Percentiles rank a stretch among this genome's conserved stretches.
These are phyloP conservation scores for Verticillium zaregamsianum DNA, from an alignment of 2,329 filamentous ascomycete species.

Conservation along the genomic window DNA sequence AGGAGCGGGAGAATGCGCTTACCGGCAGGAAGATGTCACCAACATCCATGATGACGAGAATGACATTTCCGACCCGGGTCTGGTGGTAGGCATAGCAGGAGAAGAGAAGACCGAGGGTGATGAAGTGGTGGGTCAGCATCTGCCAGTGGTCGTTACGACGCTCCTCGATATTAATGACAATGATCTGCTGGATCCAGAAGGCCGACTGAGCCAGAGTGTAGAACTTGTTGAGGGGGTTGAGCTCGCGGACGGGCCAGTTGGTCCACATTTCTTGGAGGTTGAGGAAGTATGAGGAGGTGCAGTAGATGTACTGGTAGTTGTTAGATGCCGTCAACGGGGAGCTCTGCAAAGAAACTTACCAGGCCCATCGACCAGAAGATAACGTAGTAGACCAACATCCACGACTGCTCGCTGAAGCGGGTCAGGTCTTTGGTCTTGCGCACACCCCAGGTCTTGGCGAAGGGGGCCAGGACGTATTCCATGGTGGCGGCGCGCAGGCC, in stretches of 20 bases:
- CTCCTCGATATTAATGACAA: slow-evolving; percentile 93
- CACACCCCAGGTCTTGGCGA: slow-evolving; percentile 70
- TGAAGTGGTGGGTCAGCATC: slow-evolving; percentile 92
- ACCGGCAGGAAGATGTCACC: slow-evolving; percentile 87
- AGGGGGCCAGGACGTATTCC: slow-evolving; percentile 79
- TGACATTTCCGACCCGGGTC: slow-evolving; percentile 82
- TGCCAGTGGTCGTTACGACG: slow-evolving; percentile 92
- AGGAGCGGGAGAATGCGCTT: slow-evolving; percentile 25
- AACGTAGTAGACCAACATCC: slow-evolving; percentile 80
- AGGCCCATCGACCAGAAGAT: slow-evolving; percentile 81
- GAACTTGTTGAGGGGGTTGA: slow-evolving; percentile 71
- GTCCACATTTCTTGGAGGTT: slow-evolving; percentile 78
- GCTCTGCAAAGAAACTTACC: slow-evolving; percentile 46
- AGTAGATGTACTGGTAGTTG: slow-evolving; percentile 69
- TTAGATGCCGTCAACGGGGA: background rate
- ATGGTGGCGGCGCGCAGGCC: slow-evolving; percentile 79
- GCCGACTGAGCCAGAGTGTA: slow-evolving; percentile 89
- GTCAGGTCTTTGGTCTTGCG: slow-evolving; percentile 70
- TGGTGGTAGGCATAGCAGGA: slow-evolving; percentile 83
- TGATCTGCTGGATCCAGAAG: slow-evolving; percentile 91
- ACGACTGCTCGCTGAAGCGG: slow-evolving; percentile 91
- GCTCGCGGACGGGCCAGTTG: slow-evolving; percentile 75
- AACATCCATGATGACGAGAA: slow-evolving; percentile 89
- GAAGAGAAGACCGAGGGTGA: slow-evolving; percentile 78
- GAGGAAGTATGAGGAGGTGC: slow-evolving; percentile 71